Conservation (phyloP, 768 basidiomycete genomes). For the Trichaptum fuscoviolaceum region DNA sequence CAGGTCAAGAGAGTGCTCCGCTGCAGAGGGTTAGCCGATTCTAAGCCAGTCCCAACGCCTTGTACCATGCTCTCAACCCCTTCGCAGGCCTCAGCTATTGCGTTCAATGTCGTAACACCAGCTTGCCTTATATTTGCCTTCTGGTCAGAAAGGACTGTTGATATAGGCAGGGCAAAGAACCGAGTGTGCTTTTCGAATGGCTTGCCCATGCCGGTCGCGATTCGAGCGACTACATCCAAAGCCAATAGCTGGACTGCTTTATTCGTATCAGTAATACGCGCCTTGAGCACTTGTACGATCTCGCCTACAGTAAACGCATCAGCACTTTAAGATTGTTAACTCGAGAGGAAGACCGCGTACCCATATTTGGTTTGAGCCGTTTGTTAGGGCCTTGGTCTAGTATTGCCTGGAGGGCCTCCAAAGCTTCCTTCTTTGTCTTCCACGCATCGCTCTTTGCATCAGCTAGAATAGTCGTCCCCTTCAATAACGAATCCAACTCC, state of each 20-base stretch:
- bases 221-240: constrained; percentile 82
- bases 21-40: constrained; percentile 82
- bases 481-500: constrained; percentile 82
- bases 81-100: constrained; percentile 81
- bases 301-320: constrained; percentile 53
- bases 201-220: constrained; percentile 93
- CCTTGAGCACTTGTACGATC: constrained; percentile 83
- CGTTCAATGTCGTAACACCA: constrained; percentile 70
- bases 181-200: constrained; percentile 88
- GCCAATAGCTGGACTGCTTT: constrained; percentile 89
- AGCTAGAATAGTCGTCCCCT: constrained; percentile 73
- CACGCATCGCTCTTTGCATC: constrained; percentile 91
- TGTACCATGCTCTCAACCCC: constrained; percentile 77
- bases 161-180: constrained; percentile 69
- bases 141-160: constrained; percentile 86
- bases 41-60: constrained; percentile 75
- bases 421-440: constrained; percentile 94
- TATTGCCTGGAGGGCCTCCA: constrained; percentile 77
- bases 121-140: constrained; percentile 81
- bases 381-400: constrained; percentile 91
- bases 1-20: constrained; percentile 75
- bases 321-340: constrained; percentile 4
- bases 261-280: constrained; percentile 86
- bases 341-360: constrained; percentile 34
- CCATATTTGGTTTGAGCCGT: constrained; percentile 85